These are phyloP conservation scores for Theobroma grandiflorum DNA, from an alignment of 441 rosid species.

Conservation along the genomic window DNA sequence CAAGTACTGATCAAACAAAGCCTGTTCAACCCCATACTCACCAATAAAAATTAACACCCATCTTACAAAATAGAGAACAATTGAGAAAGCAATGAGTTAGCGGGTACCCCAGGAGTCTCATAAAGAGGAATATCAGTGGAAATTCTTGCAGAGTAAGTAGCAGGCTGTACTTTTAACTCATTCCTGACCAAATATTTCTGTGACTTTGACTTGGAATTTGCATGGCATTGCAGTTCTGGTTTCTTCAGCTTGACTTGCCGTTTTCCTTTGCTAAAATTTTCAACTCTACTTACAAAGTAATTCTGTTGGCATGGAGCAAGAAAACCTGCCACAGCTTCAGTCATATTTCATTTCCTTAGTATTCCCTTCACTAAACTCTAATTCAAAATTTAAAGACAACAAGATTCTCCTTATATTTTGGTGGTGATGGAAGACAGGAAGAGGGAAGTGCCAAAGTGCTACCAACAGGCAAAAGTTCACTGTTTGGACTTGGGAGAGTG, in stretches of 20 bases:
- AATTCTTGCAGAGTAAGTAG: constrained; percentile 70
- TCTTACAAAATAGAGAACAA: constrained; percentile 2
- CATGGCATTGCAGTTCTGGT: constrained; percentile 38
- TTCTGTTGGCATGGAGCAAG: constrained; percentile 32
- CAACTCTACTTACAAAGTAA: constrained; percentile 2
- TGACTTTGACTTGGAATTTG: constrained; percentile 11
- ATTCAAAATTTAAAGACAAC: neutral
- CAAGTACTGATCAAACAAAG: constrained; percentile 82
- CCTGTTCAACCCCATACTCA: constrained; percentile 48
- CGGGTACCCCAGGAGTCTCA: constrained; percentile 80
- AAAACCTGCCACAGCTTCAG: constrained; percentile 37
- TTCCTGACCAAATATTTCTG: constrained; percentile 32
- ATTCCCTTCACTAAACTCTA: neutral
- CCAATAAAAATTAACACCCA: neutral
- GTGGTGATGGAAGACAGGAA: neutral
- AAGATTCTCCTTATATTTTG: neutral
- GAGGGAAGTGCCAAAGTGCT: neutral
- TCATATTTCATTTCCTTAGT: constrained; percentile 27
- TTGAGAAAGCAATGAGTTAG: constrained; percentile 5
- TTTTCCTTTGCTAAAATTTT: constrained; percentile 20
- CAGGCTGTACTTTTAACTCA: constrained; percentile 52
- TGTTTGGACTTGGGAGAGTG: neutral
- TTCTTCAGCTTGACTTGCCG: constrained; percentile 33
- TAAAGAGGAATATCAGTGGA: constrained; percentile 81
- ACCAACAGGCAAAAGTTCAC: neutral